Conservation (phyloP, 1,284 basidiomycete species). For the Tilletia indica region DNA sequence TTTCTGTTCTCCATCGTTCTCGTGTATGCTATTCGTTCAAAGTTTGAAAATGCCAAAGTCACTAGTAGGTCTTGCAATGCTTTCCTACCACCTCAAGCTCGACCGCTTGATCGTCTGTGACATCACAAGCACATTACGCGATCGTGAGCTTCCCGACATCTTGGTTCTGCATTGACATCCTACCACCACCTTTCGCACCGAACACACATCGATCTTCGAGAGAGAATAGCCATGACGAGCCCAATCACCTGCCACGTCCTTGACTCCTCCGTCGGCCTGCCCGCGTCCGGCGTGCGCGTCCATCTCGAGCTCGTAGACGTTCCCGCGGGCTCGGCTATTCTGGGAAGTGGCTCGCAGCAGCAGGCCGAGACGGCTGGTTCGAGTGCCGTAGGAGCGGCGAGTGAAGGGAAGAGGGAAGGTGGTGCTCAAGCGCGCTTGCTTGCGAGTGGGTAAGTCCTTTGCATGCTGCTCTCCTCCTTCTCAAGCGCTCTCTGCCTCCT, state of each 20-base stretch:
- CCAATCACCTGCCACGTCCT: conserved; percentile 90
- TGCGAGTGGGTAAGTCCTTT: conserved; percentile 32
- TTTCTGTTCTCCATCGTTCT: too few relatives aligned
- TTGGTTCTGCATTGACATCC: too few relatives aligned
- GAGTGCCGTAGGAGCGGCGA: conserved; percentile 48
- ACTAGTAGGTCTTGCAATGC: too few relatives aligned
- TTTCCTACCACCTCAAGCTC: too few relatives aligned
- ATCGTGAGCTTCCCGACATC: too few relatives aligned
- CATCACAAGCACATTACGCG: too few relatives aligned
- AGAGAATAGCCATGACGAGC: conserved; percentile 58
- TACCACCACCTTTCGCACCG: too few relatives aligned
- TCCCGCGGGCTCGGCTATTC: conserved; percentile 58
- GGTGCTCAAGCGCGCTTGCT: not conserved
- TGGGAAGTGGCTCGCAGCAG: not conserved
- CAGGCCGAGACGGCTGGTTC: conserved; percentile 4
- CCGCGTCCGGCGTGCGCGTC: conserved; percentile 69
- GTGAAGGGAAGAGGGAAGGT: conserved; percentile 64
- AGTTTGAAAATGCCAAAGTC: too few relatives aligned
- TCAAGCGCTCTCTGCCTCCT: too few relatives aligned
- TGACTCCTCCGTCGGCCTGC: conserved; percentile 77
- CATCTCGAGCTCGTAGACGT: conserved; percentile 58
- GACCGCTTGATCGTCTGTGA: too few relatives aligned
- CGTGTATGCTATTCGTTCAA: too few relatives aligned
- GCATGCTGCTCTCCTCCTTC: not conserved
- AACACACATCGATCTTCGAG: conserved; percentile 31